These are phyloP conservation scores for Penicillium macrosclerotiorum DNA, from an alignment of 495 filamentous ascomycete species.

Conservation along the genomic window DNA sequence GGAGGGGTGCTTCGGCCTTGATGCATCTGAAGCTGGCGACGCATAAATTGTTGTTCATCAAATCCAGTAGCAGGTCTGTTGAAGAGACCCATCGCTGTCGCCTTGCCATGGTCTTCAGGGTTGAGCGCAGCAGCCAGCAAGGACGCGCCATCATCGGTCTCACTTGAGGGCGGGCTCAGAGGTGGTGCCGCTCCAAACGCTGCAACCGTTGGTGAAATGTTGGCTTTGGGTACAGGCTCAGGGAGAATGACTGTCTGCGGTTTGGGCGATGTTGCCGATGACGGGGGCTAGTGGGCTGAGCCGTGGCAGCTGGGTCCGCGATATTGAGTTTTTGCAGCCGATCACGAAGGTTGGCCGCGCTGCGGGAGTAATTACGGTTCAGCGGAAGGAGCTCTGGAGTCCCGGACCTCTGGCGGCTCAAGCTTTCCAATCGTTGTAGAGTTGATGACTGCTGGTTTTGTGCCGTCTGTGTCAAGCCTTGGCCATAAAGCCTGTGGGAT, in stretches of 20 bases:
- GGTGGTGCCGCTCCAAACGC: constrained; percentile 55
- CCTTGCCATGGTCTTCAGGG: constrained; percentile 78
- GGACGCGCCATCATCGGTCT: constrained; percentile 57
- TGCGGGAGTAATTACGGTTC: constrained; percentile 48
- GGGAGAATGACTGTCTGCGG: constrained; percentile 17
- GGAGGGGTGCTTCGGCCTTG: constrained; percentile 55
- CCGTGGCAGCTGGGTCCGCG: constrained; percentile 30
- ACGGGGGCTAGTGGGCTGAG: constrained; percentile 54
- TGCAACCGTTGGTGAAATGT: constrained; percentile 20
- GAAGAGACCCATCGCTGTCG: constrained; percentile 81
- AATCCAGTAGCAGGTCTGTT: constrained; percentile 73
- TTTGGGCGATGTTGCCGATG: constrained; percentile 38
- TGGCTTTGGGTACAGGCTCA: constrained; percentile 25
- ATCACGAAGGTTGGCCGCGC: constrained; percentile 56
- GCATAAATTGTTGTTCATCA: constrained; percentile 80
- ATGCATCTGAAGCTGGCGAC: constrained; percentile 76
- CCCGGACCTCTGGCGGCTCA: constrained; percentile 53
- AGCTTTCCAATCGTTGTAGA: constrained; percentile 72
- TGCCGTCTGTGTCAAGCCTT: constrained; percentile 72
- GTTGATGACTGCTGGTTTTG: constrained; percentile 79
- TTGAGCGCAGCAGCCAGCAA: constrained; percentile 59
- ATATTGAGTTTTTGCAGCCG: constrained; percentile 51
- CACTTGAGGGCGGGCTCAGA: constrained; percentile 71
- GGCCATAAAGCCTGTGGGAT: constrained; percentile 79
- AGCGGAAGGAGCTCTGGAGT: constrained; percentile 38